phyloP scores from a whole-genome alignment of 116 monocot genomes.

The Posidonia oceanica region DNA sequence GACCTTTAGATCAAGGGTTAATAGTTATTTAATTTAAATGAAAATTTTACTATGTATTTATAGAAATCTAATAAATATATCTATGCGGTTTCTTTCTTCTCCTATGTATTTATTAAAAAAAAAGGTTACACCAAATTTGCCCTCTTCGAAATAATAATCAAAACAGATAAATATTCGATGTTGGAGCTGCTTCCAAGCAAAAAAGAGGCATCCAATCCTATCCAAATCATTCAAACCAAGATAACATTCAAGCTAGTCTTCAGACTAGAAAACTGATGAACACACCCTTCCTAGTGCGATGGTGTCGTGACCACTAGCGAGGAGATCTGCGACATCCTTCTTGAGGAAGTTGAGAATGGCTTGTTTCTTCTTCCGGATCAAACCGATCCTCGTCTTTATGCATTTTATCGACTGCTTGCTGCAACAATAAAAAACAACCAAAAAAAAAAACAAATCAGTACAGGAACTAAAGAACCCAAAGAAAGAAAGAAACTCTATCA shows the following conservation, averaged over 20 bases:
- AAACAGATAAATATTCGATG: too few relatives aligned
- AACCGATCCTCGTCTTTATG: conserved; percentile 27
- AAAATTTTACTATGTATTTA: too few relatives aligned
- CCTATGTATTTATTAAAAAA: too few relatives aligned
- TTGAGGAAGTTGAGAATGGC: conserved; percentile 41
- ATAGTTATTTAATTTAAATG: too few relatives aligned
- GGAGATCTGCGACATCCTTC: conserved; percentile 53
- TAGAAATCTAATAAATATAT: too few relatives aligned
- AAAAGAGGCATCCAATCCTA: too few relatives aligned
- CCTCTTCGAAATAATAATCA: too few relatives aligned
- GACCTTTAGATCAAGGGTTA: too few relatives aligned
- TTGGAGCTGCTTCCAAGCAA: too few relatives aligned
- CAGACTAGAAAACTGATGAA: not conserved
- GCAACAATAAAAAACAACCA: conserved; percentile 6
- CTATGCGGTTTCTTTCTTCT: too few relatives aligned
- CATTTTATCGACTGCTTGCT: conserved; percentile 57
- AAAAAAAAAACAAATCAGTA: not conserved
- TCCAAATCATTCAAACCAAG: too few relatives aligned
- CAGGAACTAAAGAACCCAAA: not conserved
- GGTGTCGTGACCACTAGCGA: conserved; percentile 23
- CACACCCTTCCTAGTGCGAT: conserved; percentile 47
- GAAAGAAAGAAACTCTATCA: not conserved
- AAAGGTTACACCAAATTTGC: too few relatives aligned
- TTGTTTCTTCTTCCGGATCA: conserved; percentile 41
- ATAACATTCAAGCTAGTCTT: not conserved